phyloP scores from a whole-genome alignment of 495 filamentous ascomycete genomes.

The Podospora pseudopauciseta region DNA sequence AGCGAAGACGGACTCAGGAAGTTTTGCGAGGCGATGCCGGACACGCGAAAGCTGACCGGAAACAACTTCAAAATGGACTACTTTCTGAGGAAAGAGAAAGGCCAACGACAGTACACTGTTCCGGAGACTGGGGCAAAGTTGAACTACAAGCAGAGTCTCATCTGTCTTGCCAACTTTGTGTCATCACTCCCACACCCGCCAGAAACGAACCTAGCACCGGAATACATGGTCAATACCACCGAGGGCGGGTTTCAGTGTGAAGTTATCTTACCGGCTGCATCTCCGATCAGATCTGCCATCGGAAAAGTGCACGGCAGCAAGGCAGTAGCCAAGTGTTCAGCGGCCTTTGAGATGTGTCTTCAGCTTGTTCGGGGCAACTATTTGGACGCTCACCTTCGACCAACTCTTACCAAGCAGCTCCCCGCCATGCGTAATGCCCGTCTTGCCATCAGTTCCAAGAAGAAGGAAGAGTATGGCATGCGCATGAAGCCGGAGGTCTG shows the following conservation, averaged over 20 bases:
- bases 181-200: constrained; percentile 56
- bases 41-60: constrained; percentile 67
- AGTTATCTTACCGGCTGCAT: constrained; percentile 72
- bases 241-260: constrained; percentile 72
- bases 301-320: constrained; percentile 63
- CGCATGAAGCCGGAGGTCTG: constrained; percentile 75
- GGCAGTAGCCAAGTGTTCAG: constrained; percentile 78
- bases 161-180: constrained; percentile 57
- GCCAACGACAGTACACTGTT: constrained; percentile 58
- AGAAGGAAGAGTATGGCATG: constrained; percentile 70
- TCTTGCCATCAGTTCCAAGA: constrained; percentile 77
- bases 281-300: constrained; percentile 63
- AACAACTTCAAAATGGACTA: constrained; percentile 55
- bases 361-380: constrained; percentile 61
- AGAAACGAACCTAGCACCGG: constrained; percentile 52
- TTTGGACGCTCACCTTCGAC: constrained; percentile 69
- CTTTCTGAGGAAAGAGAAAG: constrained; percentile 53
- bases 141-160: constrained; percentile 69
- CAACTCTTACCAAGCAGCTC: constrained; percentile 67
- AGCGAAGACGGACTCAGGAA: constrained; percentile 58
- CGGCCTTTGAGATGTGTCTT: constrained; percentile 82
- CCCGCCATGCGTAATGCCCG: constrained; percentile 87
- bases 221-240: constrained; percentile 57
- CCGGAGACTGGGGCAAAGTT: constrained; percentile 71
- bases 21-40: constrained; percentile 73